Conservation (phyloP, 768 basidiomycete species). For the Sporobolomyces pararoseus region DNA sequence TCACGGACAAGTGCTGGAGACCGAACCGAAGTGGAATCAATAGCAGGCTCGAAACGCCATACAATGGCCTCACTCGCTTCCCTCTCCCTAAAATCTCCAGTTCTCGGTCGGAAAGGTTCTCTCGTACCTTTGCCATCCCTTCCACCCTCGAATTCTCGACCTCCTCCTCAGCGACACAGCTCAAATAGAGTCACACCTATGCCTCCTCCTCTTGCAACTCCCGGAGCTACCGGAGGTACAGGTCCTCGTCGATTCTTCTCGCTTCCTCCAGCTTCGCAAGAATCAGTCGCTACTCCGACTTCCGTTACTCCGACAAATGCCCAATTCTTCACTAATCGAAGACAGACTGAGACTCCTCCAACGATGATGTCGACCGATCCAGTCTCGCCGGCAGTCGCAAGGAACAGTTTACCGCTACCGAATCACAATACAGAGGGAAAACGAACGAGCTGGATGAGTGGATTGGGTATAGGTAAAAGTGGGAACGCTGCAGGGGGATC, state of each 20-base stretch:
- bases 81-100: constrained; percentile 24
- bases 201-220: neutral
- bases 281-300: neutral
- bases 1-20: too few species aligned
- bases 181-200: neutral
- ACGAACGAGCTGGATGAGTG: too few species aligned
- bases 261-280: constrained; percentile 8
- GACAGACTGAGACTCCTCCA: constrained; percentile 15
- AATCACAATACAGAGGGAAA: too few species aligned
- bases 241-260: constrained; percentile 30
- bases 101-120: neutral
- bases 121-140: neutral
- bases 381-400: neutral
- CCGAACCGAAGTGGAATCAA: constrained; percentile 15
- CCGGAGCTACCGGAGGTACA: neutral
- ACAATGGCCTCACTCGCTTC: constrained; percentile 26
- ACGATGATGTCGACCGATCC: constrained; percentile 6
- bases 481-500: too few species aligned
- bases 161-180: neutral
- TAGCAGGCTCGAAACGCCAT: constrained; percentile 35
- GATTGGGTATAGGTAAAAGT: too few species aligned
- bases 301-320: too few species aligned
- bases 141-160: neutral
- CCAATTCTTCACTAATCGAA: neutral
- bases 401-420: constrained; percentile 5